Base-by-base conservation (phyloP, 129 eudicot genomes). In the Escallonia rubra region DNA sequence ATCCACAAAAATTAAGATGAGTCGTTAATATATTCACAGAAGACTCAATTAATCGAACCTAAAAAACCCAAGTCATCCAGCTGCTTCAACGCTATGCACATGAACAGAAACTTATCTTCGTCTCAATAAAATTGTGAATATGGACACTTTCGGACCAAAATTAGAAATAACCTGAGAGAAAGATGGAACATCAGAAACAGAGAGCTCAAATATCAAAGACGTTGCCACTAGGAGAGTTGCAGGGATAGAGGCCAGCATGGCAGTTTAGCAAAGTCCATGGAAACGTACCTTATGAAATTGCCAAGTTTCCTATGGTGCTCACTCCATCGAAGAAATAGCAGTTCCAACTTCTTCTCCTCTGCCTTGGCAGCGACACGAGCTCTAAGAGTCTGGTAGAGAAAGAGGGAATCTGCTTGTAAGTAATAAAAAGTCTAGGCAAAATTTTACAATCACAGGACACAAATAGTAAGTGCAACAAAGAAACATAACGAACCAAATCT, bases 101-200 rank as follows among this genome's bases (percentile, higher is more conserved):
- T 77, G 90, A 82, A 77, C 72, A 84, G 96, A 87, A 84, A 86
- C 99, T 89, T 94, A 94, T 89, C 99, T 86, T 94, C 55, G 89
- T 78, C 96, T 90, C 99, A 82, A 85, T 82, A 86, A 89, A 94
- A 94, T 78, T 85, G 99, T 88, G 96, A 84, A 89, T 89, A 94
- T 89, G 96, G 90, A 89, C 79, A 89, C 98, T 86, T 94, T 83
- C 72, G 95, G 97, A 89, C 97, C 97, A 78, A 85, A 93, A 84
- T 68, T 71, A 94, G 85, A 94, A 94, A 77, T 94, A 94, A 94
- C 99, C 99, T 94, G 97, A 69, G 72, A 74, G 41, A 53, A 23
- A 72, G 10, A 39, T 5, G 68, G 43, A 13, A 14, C 50, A 55
- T 63, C 15, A 81, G 61, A 46, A 63, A 61, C 11, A n/a, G 7